Percentiles rank a stretch among this genome's conserved stretches.
Evolutionary conservation across 1,284 basidiomycete species (phyloP).

Genomic region (Heterobasidion irregulare): DNA sequence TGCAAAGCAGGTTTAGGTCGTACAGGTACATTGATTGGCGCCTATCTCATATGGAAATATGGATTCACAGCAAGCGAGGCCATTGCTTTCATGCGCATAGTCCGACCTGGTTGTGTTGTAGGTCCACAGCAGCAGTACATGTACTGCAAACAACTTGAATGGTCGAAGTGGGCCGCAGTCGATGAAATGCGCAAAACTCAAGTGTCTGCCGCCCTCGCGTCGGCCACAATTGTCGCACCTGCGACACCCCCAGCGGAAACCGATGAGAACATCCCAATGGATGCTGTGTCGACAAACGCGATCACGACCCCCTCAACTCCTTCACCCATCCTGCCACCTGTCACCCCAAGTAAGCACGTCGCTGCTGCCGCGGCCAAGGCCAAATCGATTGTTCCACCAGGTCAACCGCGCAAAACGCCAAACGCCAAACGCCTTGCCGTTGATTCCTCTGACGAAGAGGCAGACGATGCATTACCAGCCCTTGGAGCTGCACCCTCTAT

Average conservation of each 20-base stretch:
- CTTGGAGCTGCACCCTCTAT: conserved; percentile 38
- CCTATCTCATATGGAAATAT: conserved; percentile 98
- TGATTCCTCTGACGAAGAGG: conserved; percentile 49
- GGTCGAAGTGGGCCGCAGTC: conserved; percentile 86
- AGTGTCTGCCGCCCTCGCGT: conserved; percentile 30
- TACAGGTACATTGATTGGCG: conserved; percentile 93
- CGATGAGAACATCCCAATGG: conserved; percentile 35
- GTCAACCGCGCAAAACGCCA: conserved; percentile 82
- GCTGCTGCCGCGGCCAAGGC: conserved; percentile 60
- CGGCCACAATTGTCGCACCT: conserved; percentile 55
- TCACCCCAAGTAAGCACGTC: conserved; percentile 71
- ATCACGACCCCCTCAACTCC: conserved; percentile 24
- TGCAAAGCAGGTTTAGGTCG: conserved; percentile 93
- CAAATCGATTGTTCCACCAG: conserved; percentile 61
- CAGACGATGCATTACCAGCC: conserved; percentile 54
- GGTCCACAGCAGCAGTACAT: conserved; percentile 94
- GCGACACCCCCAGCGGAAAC: conserved; percentile 72
- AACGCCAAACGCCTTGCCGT: conserved; percentile 61
- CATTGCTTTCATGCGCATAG: conserved; percentile 97
- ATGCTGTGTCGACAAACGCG: conserved; percentile 24
- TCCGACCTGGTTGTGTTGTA: conserved; percentile 93
- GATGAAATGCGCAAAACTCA: conserved; percentile 61
- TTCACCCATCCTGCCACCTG: conserved; percentile 44
- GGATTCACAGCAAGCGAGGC: conserved; percentile 98
- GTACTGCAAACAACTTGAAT: conserved; percentile 92